Conservation (phyloP, 192 early-diverging fungal species). For the Backusella tuberculispora region DNA sequence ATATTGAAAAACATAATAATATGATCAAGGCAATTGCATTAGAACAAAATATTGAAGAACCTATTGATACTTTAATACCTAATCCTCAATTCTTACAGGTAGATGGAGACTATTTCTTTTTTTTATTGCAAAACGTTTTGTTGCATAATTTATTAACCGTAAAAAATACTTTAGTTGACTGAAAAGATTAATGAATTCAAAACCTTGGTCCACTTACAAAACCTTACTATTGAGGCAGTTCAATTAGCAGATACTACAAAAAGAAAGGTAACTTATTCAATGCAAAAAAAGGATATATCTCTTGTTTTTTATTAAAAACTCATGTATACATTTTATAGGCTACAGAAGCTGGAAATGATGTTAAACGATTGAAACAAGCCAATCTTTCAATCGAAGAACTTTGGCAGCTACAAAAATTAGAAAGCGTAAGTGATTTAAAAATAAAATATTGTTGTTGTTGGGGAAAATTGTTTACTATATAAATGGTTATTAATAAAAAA, state of each 20-base stretch:
- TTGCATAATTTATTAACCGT: background rate
- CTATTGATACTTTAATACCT: background rate
- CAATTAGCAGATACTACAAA: background rate
- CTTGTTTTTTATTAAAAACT: background rate
- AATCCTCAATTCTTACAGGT: background rate
- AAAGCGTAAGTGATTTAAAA: no score
- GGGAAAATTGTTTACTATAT: no score
- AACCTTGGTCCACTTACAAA: background rate
- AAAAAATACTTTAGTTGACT: no score
- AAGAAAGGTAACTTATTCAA: background rate
- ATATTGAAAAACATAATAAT: background rate
- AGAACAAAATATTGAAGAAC: background rate
- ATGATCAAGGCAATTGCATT: slow-evolving; percentile 13
- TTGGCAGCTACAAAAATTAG: no score
- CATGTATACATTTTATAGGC: background rate
- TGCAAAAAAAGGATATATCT: background rate
- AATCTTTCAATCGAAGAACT: no score
- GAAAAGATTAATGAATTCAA: background rate
- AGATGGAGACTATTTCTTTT: background rate
- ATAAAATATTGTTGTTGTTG: no score
- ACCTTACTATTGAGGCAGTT: background rate
- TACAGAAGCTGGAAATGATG: background rate
- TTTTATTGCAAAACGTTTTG: background rate
- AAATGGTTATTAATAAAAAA: no score
- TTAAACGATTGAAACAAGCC: no score